Evolutionary conservation across 768 basidiomycete species (phyloP), one percentile per base, ranked within the genome.

Genomic region (Daedaleopsis sinensis): DNA sequence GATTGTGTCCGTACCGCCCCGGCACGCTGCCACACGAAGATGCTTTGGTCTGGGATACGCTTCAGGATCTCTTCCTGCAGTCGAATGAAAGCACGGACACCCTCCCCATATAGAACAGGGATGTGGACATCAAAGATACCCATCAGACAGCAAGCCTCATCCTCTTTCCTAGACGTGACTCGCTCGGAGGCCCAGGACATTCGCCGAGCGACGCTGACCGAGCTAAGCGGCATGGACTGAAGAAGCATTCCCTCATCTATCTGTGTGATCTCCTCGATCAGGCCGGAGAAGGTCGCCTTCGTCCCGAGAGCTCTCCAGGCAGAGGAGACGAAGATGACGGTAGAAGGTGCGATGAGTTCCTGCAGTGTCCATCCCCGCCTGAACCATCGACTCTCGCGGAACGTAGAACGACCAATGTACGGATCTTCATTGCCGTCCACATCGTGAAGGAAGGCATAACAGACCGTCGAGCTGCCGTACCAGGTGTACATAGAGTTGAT

Each of bases 141-240:
- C 51, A 13, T 52, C n/a, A 59, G 55, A 23, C 68, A 63, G n/a
- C 50, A 59, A 24, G 68, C 68, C 46, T 47, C 46, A 11, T 47
- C 46, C 46, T 47, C 46, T 3, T n/a, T 38, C 63, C 16, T 4
- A 47, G 39, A 57, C 18, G 47, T 37, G 44, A 49, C 37, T 23
- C 23, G 50, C 36, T 12, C 10, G 5, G 38, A 53, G 36, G 37
- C 36, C 35, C 21, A 39, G n/a, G 38, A n/a, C 46, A 47, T 47
- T 23, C 46, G 46, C n/a, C 19, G 18, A 18, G 46, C 46, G 11
- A 47, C 19, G 19, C 18, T n/a, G 3, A 47, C 46, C 13, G 18
- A 2, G 46, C 18, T 11, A n/a, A 47, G 10, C 9, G 10, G 15
- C 18, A 18, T 18, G 5, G 46, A 18, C 15, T 23, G n/a, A 10